Conservation (phyloP, 2,329 filamentous ascomycete genomes). For the Incumbomyces lentus region DNA sequence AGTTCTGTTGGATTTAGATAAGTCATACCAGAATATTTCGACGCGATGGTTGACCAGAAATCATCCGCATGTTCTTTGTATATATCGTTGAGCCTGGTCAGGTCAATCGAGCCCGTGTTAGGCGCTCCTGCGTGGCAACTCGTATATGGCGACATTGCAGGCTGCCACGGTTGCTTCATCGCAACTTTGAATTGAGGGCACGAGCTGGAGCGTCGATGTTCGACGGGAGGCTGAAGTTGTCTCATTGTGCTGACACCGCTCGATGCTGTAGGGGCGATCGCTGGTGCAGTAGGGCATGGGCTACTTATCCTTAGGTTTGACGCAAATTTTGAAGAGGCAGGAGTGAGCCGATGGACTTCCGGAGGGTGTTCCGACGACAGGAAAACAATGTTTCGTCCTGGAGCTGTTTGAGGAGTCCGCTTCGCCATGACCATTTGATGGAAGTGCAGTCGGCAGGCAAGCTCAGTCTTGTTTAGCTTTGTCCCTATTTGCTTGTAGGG, state of each 20-base stretch:
- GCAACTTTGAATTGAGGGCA: too few species aligned
- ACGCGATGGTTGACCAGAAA: conserved; percentile 64
- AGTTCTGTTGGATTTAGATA: conserved; percentile 16
- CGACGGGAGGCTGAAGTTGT: too few species aligned
- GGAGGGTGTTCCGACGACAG: conserved; percentile 28
- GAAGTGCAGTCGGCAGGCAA: conserved; percentile 78
- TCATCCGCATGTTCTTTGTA: conserved; percentile 59
- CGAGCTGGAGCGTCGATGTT: too few species aligned
- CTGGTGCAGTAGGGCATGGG: conserved; percentile 19
- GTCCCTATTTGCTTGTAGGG: conserved; percentile 83
- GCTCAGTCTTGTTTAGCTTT: conserved; percentile 76
- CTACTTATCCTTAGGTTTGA: conserved; percentile 41
- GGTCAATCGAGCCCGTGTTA: neutral
- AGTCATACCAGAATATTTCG: conserved; percentile 46
- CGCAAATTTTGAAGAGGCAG: conserved; percentile 24
- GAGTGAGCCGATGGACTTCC: conserved; percentile 17
- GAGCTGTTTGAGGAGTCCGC: conserved; percentile 67
- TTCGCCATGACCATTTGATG: conserved; percentile 73
- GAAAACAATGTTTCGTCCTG: conserved; percentile 46
- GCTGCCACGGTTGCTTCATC: neutral
- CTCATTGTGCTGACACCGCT: too few species aligned
- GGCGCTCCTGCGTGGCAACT: too few species aligned
- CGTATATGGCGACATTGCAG: neutral
- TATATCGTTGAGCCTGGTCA: conserved; percentile 28
- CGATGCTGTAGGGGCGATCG: neutral